Conservation (phyloP, 495 filamentous ascomycete species). For the Chaetomidium leptoderma region DNA sequence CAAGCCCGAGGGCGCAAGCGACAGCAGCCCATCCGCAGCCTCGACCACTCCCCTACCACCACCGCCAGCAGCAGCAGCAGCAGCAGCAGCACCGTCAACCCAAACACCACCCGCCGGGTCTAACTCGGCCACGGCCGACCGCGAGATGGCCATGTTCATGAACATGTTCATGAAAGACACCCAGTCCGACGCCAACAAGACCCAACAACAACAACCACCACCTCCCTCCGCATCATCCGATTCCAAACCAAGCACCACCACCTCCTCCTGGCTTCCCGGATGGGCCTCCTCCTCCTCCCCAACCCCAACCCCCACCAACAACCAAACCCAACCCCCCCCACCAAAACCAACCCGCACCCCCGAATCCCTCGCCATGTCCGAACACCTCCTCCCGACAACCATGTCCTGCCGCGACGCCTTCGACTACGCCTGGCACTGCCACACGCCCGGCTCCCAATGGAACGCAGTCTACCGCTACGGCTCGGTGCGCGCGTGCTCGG, state of each 20-base stretch:
- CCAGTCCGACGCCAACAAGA: constrained; percentile 9
- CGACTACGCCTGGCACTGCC: constrained; percentile 93
- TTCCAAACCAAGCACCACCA: background rate
- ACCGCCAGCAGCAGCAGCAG: constrained; percentile 12
- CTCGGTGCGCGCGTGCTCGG: constrained; percentile 61
- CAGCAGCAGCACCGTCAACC: constrained; percentile 13
- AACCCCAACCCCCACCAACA: background rate
- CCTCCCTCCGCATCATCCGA: background rate
- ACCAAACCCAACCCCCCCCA: constrained; percentile 6
- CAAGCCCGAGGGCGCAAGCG: constrained; percentile 17
- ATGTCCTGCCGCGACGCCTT: constrained; percentile 90
- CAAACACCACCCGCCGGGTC: constrained; percentile 3
- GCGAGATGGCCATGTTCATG: constrained; percentile 42
- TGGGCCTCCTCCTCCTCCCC: constrained; percentile 14
- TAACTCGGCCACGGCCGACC: constrained; percentile 31
- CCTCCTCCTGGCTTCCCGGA: constrained; percentile 23
- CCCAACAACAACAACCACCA: background rate
- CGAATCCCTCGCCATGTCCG: constrained; percentile 37
- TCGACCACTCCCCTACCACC: constrained; percentile 9
- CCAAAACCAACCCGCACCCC: constrained; percentile 22
- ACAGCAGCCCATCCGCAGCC: constrained; percentile 16
- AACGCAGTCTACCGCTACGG: constrained; percentile 78
- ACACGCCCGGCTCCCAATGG: constrained; percentile 85
- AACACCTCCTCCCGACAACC: constrained; percentile 65
- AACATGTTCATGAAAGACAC: constrained; percentile 35